Evolutionary conservation across 495 filamentous ascomycete genomes (phyloP).

Genomic region (Platismatia glauca): DNA sequence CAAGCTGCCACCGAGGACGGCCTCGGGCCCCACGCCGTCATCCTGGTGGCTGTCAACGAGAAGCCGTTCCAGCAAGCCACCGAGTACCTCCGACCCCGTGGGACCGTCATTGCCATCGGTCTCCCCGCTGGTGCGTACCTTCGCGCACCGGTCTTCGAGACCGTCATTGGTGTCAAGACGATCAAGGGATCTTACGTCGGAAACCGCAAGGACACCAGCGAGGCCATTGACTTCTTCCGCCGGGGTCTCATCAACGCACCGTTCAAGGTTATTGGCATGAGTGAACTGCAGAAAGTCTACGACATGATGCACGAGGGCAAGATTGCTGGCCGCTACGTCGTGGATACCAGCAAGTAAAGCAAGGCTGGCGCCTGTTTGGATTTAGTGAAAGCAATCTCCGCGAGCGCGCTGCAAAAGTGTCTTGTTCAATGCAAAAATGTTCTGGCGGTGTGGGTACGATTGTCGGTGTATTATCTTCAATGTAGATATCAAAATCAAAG

Average conservation of each 20-base stretch:
- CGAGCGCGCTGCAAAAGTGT: neutral
- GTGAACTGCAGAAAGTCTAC: slow-evolving; percentile 60
- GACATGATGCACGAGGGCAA: slow-evolving; percentile 44
- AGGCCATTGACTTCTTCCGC: slow-evolving; percentile 82
- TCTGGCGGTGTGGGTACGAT: neutral
- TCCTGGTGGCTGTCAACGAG: slow-evolving; percentile 76
- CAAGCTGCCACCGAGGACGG: slow-evolving; percentile 68
- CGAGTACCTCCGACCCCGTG: slow-evolving; percentile 72
- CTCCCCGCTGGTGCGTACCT: slow-evolving; percentile 70
- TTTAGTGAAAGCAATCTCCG: neutral
- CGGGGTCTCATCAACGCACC: slow-evolving; percentile 78
- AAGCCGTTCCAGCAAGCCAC: slow-evolving; percentile 91
- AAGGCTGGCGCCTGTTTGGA: neutral
- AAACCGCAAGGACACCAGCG: slow-evolving; percentile 72
- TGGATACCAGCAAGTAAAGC: slow-evolving; percentile 44
- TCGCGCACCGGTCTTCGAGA: slow-evolving; percentile 74
- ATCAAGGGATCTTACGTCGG: slow-evolving; percentile 94
- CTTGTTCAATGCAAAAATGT: neutral
- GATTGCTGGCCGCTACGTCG: slow-evolving; percentile 82
- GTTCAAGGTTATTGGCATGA: slow-evolving; percentile 72
- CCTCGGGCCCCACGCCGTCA: slow-evolving; percentile 77
- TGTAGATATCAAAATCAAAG: slow-evolving; percentile 10
- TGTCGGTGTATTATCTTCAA: neutral
- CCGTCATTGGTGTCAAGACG: slow-evolving; percentile 77
- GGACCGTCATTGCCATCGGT: slow-evolving; percentile 76